Evolutionary conservation across 306 rosid genomes (phyloP).

Genomic region (Vigna reflexopilosa): DNA sequence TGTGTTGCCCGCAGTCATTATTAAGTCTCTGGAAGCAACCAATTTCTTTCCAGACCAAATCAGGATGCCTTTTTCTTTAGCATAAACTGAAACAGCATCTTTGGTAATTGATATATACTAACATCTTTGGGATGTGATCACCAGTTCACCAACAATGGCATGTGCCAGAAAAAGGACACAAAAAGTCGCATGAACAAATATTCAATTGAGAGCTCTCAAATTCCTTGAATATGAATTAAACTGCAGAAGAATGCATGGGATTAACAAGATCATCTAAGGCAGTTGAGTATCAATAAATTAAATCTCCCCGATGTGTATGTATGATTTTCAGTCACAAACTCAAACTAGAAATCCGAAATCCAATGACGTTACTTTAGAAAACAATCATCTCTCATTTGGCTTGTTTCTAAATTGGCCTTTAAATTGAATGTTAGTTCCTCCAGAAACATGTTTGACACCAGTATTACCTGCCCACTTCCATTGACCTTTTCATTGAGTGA

Average conservation of each 20-base stretch:
- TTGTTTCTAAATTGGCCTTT: not conserved
- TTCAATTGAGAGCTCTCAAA: constrained; percentile 2
- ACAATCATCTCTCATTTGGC: constrained; percentile 10
- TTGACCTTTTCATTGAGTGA: constrained; percentile 26
- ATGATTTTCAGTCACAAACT: not conserved
- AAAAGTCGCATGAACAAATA: constrained; percentile 17
- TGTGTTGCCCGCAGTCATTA: constrained; percentile 60
- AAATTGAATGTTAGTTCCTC: constrained; percentile 18
- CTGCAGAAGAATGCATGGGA: constrained; percentile 35
- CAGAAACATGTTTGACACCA: not conserved
- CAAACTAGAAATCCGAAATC: not conserved
- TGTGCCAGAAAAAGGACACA: constrained; percentile 43
- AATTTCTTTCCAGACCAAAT: constrained; percentile 59
- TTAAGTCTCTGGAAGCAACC: constrained; percentile 65
- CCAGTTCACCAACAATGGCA: constrained; percentile 54
- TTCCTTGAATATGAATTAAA: constrained; percentile 21
- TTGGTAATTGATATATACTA: constrained; percentile 61
- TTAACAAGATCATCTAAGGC: constrained; percentile 16
- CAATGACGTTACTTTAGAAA: not conserved
- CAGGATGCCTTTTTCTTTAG: constrained; percentile 62
- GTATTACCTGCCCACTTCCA: not conserved
- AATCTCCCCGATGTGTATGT: not conserved
- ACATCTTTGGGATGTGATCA: constrained; percentile 60
- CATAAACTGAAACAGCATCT: constrained; percentile 54
- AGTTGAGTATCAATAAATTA: not conserved